Evolutionary conservation across 2,329 filamentous ascomycete genomes (phyloP).

Genomic region (Alternaria consortialis): DNA sequence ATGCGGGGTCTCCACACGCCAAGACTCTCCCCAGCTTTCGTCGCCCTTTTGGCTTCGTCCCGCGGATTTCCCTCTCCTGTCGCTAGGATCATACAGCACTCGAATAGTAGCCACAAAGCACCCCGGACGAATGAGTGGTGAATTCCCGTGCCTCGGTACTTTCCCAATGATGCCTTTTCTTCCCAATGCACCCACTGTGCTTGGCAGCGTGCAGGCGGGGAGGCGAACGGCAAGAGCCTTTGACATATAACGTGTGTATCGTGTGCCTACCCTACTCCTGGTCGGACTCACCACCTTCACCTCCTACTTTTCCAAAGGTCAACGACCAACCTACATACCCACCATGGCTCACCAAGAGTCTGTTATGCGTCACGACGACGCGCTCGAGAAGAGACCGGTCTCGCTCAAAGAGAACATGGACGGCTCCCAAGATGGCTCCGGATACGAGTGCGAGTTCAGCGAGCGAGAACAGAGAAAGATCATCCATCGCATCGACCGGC

Average conservation of each 20-base stretch:
- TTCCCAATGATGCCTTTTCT: constrained; percentile 14
- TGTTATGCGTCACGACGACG: constrained; percentile 34
- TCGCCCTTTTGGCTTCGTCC: constrained; percentile 21
- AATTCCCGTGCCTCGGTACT: constrained; percentile 37
- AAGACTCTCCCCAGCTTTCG: constrained; percentile 34
- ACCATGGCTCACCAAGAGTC: constrained; percentile 12
- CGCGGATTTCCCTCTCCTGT: constrained; percentile 9
- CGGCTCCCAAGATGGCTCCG: constrained; percentile 29
- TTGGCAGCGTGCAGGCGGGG: constrained; percentile 20
- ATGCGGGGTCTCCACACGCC: constrained; percentile 44
- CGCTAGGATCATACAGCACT: constrained; percentile 2
- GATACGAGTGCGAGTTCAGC: constrained; percentile 58
- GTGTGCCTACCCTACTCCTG: background rate
- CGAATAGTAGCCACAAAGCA: background rate
- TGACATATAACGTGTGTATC: constrained; percentile 16
- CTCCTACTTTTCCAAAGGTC: background rate
- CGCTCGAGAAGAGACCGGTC: constrained; percentile 33
- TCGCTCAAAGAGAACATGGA: constrained; percentile 37
- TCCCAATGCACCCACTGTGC: background rate
- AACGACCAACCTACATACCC: constrained; percentile 1
- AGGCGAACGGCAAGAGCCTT: background rate
- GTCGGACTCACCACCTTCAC: constrained; percentile 9
- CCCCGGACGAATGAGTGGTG: constrained; percentile 13
- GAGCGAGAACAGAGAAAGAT: constrained; percentile 72
- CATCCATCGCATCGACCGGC: constrained; percentile 72